Evolutionary conservation across 2,329 filamentous ascomycete species (phyloP).

Genomic region (Sclerotiophoma versabilis): DNA sequence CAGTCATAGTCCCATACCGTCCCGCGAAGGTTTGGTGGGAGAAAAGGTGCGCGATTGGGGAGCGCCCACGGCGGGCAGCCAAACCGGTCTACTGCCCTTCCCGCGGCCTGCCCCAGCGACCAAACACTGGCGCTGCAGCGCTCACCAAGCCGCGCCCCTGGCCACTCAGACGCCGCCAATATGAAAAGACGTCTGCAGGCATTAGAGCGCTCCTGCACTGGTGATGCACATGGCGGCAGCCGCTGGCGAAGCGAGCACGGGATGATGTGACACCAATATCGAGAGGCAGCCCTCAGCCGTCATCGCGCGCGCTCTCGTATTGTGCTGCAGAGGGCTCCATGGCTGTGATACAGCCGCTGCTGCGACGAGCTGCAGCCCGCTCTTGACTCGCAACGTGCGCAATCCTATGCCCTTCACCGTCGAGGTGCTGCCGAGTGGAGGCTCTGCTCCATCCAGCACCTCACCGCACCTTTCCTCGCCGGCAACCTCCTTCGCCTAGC

Average conservation of each 20-base stretch:
- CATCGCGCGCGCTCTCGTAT: conserved; percentile 19
- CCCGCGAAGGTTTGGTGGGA: conserved; percentile 21
- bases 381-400: conserved; percentile 24
- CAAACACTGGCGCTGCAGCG: conserved; percentile 15
- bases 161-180: conserved; percentile 23
- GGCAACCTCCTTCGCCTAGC: conserved; percentile 28
- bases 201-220: conserved; percentile 25
- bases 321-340: conserved; percentile 8
- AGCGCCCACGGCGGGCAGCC: conserved; percentile 27
- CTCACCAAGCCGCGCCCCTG: neutral
- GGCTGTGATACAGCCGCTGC: conserved; percentile 6
- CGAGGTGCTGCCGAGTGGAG: conserved; percentile 12
- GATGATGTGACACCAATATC: conserved; percentile 28
- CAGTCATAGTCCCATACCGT: conserved; percentile 25
- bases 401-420: conserved; percentile 3
- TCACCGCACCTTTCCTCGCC: conserved; percentile 35
- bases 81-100: conserved; percentile 36
- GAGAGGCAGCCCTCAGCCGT: conserved; percentile 21
- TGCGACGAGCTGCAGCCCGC: conserved; percentile 3
- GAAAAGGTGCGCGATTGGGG: conserved; percentile 19
- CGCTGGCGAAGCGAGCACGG: conserved; percentile 29
- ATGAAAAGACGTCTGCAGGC: conserved; percentile 12
- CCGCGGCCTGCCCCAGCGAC: conserved; percentile 22
- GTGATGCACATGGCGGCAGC: conserved; percentile 30
- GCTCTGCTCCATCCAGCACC: conserved; percentile 13